Conservation (phyloP, 148 eudicot species). For the Amaranthus palmeri region DNA sequence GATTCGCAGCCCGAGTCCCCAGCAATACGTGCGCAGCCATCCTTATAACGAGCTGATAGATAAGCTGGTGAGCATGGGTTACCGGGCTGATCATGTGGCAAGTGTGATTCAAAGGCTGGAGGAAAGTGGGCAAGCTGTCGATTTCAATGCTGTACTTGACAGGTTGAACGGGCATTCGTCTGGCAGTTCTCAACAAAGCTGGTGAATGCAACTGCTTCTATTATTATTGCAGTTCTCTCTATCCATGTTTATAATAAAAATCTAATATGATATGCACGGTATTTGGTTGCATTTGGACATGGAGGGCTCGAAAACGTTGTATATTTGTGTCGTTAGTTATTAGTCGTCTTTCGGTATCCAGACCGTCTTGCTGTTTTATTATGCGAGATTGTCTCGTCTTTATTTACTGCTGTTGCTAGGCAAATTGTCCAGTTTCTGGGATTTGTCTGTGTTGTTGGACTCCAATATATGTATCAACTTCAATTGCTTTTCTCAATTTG, state of each 20-base stretch:
- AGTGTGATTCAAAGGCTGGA: slow-evolving; percentile 91
- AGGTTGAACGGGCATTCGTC: slow-evolving; percentile 81
- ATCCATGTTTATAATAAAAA: slow-evolving; percentile 35
- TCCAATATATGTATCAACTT: no score
- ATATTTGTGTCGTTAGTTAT: slow-evolving; percentile 27
- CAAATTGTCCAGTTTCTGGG: background rate
- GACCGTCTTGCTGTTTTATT: slow-evolving; percentile 31
- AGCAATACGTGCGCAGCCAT: slow-evolving; percentile 61
- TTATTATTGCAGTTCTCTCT: slow-evolving; percentile 29
- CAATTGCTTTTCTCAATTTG: no score
- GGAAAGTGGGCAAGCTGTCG: slow-evolving; percentile 82
- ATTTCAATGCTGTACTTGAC: slow-evolving; percentile 85
- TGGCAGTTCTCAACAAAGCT: slow-evolving; percentile 73
- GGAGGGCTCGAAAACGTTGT: slow-evolving; percentile 33
- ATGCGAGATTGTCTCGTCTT: slow-evolving; percentile 33
- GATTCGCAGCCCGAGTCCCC: slow-evolving; percentile 40
- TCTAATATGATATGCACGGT: slow-evolving; percentile 23
- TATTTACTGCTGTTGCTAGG: slow-evolving; percentile 10
- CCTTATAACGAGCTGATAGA: slow-evolving; percentile 88
- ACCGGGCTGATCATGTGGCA: slow-evolving; percentile 75
- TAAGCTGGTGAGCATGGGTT: slow-evolving; percentile 91
- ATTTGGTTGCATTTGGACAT: slow-evolving; percentile 32
- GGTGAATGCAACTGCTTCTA: slow-evolving; percentile 46
- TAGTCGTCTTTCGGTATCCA: slow-evolving; percentile 14
- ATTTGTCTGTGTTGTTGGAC: background rate